These are phyloP conservation scores for Umbelopsis ramanniana DNA, from an alignment of 192 early-diverging fungal species.

Conservation along the genomic window DNA sequence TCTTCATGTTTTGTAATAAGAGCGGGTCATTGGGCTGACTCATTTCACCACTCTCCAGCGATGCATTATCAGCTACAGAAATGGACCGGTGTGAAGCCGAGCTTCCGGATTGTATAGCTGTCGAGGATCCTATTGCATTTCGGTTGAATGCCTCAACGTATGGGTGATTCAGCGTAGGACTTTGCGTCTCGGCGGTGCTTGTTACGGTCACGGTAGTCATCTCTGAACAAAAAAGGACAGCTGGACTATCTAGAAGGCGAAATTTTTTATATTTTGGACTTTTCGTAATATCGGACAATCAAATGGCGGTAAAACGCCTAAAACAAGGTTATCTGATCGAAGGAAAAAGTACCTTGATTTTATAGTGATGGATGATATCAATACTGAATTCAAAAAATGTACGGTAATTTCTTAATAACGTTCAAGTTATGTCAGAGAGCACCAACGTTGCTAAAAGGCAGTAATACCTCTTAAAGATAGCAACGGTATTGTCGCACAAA, in stretches of 20 bases:
- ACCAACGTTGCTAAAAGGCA: too few species aligned
- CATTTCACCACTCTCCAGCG: neutral
- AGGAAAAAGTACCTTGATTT: too few species aligned
- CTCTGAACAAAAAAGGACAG: neutral
- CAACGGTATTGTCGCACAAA: too few species aligned
- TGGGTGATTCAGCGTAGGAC: neutral
- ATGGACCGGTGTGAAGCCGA: neutral
- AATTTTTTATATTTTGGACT: neutral
- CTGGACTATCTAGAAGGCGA: neutral
- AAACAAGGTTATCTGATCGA: too few species aligned
- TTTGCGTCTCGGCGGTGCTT: neutral
- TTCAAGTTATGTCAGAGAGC: too few species aligned
- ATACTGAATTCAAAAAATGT: too few species aligned
- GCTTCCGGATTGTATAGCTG: neutral
- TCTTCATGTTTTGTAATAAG: conserved; percentile 41
- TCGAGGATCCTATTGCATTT: neutral
- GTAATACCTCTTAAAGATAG: too few species aligned
- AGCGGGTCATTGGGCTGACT: conserved; percentile 42
- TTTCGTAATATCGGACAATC: too few species aligned
- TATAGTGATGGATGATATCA: too few species aligned
- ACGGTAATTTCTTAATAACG: too few species aligned
- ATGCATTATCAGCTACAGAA: conserved; percentile 14
- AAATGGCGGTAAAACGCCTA: too few species aligned
- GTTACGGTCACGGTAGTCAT: conserved; percentile 6
- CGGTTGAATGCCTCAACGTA: neutral